Evolutionary conservation across 495 filamentous ascomycete genomes (phyloP).

Genomic region (Sordaria brevicollis): DNA sequence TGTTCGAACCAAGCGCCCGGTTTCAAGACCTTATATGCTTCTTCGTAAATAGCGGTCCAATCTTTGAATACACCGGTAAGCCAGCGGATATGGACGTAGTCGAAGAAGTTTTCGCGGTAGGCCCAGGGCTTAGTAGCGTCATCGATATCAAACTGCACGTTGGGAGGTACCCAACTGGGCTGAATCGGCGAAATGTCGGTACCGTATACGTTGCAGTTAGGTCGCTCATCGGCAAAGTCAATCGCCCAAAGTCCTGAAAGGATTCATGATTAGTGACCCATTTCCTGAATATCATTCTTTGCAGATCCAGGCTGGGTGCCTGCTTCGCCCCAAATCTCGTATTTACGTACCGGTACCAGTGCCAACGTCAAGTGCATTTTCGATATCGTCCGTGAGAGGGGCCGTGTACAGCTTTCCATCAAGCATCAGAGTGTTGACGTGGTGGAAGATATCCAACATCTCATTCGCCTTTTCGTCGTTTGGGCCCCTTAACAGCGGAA

Average conservation of each 20-base stretch:
- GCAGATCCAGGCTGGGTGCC: background rate
- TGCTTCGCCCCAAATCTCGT: background rate
- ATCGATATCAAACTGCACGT: conserved; percentile 41
- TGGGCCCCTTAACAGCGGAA: conserved; percentile 14
- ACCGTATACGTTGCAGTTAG: conserved; percentile 41
- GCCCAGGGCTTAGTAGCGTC: conserved; percentile 39
- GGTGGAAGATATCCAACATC: conserved; percentile 21
- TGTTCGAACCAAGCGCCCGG: conserved; percentile 26
- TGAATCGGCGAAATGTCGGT: conserved; percentile 52
- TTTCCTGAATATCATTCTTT: background rate
- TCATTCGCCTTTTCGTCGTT: conserved; percentile 25
- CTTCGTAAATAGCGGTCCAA: conserved; percentile 30
- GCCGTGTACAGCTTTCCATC: conserved; percentile 45
- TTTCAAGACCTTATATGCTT: conserved; percentile 21
- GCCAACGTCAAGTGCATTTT: conserved; percentile 43
- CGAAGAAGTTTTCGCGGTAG: conserved; percentile 35
- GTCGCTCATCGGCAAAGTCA: conserved; percentile 34
- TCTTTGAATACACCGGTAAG: conserved; percentile 39
- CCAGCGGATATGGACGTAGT: conserved; percentile 47
- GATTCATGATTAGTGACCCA: background rate
- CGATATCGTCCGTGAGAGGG: conserved; percentile 27
- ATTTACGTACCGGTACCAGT: background rate
- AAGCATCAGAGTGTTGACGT: conserved; percentile 21
- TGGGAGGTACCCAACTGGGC: conserved; percentile 32
- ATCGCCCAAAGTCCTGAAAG: conserved; percentile 1